Conservation (phyloP, 2,329 filamentous ascomycete genomes). For the Diaporthe citri region DNA sequence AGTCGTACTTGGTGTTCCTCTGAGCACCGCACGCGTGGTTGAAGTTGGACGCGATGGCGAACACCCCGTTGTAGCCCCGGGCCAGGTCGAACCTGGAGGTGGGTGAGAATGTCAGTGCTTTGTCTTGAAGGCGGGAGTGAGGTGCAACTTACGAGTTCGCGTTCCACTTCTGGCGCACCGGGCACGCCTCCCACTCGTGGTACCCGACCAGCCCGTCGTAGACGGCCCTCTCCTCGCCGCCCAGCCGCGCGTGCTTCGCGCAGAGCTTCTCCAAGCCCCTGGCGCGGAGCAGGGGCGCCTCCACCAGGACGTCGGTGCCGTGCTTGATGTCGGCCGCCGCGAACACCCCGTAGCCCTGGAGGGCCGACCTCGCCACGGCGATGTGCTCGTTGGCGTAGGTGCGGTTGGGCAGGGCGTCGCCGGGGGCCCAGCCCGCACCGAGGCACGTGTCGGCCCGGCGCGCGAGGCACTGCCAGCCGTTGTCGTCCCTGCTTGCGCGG, state of each 20-base stretch:
- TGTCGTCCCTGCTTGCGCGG: background rate
- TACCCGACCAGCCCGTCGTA: slow-evolving; percentile 56
- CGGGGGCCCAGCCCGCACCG: background rate
- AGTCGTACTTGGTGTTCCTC: slow-evolving; percentile 60
- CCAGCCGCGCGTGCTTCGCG: slow-evolving; percentile 53
- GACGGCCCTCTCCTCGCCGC: slow-evolving; percentile 46
- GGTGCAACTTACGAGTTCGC: slow-evolving; percentile 60
- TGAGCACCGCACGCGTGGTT: slow-evolving; percentile 67
- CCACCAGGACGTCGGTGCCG: slow-evolving; percentile 58
- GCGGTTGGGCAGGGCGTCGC: slow-evolving; percentile 29
- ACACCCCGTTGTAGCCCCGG: slow-evolving; percentile 53
- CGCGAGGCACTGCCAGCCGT: background rate
- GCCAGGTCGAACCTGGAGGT: slow-evolving; percentile 44
- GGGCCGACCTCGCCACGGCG: slow-evolving; percentile 53
- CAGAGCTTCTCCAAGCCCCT: slow-evolving; percentile 48
- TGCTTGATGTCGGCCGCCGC: slow-evolving; percentile 54
- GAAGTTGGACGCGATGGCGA: slow-evolving; percentile 66
- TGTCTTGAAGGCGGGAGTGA: too few relatives aligned
- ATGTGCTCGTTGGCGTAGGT: slow-evolving; percentile 57
- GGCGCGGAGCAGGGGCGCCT: slow-evolving; percentile 56
- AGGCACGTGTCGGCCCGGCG: slow-evolving; percentile 34
- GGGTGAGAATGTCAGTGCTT: too few relatives aligned
- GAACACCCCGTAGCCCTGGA: slow-evolving; percentile 63
- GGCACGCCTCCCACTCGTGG: slow-evolving; percentile 43
- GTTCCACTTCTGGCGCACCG: slow-evolving; percentile 55